phyloP scores from a whole-genome alignment of 352 stramenopile genomes.

The Poterioochromonas sp. region DNA sequence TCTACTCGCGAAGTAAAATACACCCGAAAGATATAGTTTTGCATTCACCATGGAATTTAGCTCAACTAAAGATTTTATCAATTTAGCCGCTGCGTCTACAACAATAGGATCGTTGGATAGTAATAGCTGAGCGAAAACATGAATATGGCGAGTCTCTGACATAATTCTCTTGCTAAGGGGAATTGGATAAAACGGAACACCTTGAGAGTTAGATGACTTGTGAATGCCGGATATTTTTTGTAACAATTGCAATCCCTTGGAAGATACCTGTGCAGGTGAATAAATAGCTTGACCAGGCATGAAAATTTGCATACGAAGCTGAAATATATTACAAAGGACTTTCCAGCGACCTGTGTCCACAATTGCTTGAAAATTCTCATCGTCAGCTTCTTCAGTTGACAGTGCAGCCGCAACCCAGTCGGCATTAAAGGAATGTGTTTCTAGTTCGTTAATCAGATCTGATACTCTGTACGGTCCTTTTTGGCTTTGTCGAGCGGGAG shows the following conservation, averaged over 20 bases:
- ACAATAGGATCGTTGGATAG: conserved; percentile 53
- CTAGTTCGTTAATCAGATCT: conserved; percentile 46
- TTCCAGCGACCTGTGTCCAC: conserved; percentile 57
- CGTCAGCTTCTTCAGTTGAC: conserved; percentile 1
- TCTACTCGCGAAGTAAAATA: conserved; percentile 54
- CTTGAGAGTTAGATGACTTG: conserved; percentile 50
- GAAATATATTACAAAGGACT: conserved; percentile 50
- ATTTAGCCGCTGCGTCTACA: conserved; percentile 48
- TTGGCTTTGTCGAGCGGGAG: conserved; percentile 45
- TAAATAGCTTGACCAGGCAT: conserved; percentile 48
- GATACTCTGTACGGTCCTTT: conserved; percentile 50
- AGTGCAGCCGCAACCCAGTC: conserved; percentile 21
- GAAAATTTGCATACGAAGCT: conserved; percentile 53
- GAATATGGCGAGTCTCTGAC: conserved; percentile 44
- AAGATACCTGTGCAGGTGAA: conserved; percentile 46
- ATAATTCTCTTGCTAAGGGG: conserved; percentile 56
- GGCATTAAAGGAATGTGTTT: conserved; percentile 43
- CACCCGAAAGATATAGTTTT: conserved; percentile 58
- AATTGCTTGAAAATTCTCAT: conserved; percentile 39
- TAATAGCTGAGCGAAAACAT: conserved; percentile 50
- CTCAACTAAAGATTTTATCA: conserved; percentile 51
- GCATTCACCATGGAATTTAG: conserved; percentile 52
- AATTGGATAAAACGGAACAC: conserved; percentile 56
- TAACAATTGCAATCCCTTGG: conserved; percentile 50
- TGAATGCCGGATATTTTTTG: conserved; percentile 51